Conservation (phyloP, 306 rosid genomes). For the apple (Malus domestica) region ASM211411v1 NC_041803.1:4680501-4681000, state of each 20-base stretch:
- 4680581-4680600: background rate
- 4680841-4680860: background rate
- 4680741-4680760: background rate
- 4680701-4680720: conserved; percentile 80
- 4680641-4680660: background rate
- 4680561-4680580: background rate
- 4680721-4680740: background rate
- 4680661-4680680: conserved; percentile 76
- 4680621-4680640: background rate
- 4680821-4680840: background rate
- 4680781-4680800: background rate
- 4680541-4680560: background rate
- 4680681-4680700: conserved; percentile 72
- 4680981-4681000: conserved; percentile 47
- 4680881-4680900: background rate
- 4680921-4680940: background rate
- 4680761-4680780: background rate
- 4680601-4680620: background rate
- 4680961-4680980: conserved; percentile 88
- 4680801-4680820: background rate
- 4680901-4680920: background rate
- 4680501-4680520: conserved; percentile 67
- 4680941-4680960: conserved; percentile 46
- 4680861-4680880: background rate
- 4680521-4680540: conserved; percentile 61